These are phyloP conservation scores for Geranium rotundifolium DNA, from an alignment of 345 rosid species.

Conservation along the genomic window DNA sequence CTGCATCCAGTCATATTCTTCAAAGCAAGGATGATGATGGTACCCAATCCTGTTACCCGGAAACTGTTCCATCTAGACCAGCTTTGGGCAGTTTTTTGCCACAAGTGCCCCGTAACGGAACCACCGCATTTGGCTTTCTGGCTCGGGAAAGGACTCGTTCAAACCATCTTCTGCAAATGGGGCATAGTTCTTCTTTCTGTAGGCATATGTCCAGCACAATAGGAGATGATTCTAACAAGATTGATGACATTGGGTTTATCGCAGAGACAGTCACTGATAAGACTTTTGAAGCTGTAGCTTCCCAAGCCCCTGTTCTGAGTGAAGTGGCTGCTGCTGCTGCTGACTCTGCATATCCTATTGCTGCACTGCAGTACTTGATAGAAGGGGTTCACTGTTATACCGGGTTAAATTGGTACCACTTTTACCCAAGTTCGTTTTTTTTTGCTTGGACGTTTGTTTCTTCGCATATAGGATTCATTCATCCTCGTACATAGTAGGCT, in stretches of 20 bases:
- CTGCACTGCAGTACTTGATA: conserved; percentile 46
- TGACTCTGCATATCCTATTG: conserved; percentile 56
- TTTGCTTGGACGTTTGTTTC: background rate
- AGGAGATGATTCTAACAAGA: conserved; percentile 27
- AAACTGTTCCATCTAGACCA: conserved; percentile 5
- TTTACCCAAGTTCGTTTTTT: background rate
- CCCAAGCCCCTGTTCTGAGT: conserved; percentile 31
- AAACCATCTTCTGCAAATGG: conserved; percentile 8
- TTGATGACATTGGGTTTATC: conserved; percentile 25
- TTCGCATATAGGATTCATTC: background rate
- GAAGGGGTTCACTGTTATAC: conserved; percentile 46
- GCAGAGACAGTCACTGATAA: conserved; percentile 28
- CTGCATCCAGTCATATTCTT: conserved; percentile 19
- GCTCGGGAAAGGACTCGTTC: conserved; percentile 13
- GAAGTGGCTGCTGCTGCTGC: conserved; percentile 73
- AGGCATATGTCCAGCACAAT: conserved; percentile 27
- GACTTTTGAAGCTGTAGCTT: conserved; percentile 22
- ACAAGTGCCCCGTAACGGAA: conserved; percentile 1
- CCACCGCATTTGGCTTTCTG: conserved; percentile 9
- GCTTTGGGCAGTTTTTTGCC: conserved; percentile 2
- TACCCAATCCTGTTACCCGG: conserved; percentile 3
- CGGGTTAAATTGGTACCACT: conserved; percentile 43
- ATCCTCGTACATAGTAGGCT: background rate
- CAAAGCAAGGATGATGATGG: conserved; percentile 14
- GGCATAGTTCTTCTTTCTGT: conserved; percentile 18